These are phyloP conservation scores for Polyrhizophydium stewartii DNA, from an alignment of 371 early-diverging fungal genomes.

Conservation along the genomic window DNA sequence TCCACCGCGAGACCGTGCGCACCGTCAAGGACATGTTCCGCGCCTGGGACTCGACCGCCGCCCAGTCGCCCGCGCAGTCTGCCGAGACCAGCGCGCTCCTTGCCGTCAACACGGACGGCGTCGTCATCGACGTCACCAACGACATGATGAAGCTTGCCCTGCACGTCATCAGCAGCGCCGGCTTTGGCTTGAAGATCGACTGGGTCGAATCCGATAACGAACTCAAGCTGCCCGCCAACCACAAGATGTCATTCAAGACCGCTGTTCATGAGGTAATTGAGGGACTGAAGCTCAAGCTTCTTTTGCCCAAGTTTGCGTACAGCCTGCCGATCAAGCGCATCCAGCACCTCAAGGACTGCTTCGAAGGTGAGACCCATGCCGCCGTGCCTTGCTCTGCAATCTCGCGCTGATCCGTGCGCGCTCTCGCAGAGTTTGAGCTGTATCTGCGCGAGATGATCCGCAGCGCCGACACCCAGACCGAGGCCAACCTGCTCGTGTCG, in stretches of 20 bases:
- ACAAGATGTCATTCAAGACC: slow-evolving; percentile 11
- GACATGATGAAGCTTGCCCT: slow-evolving; percentile 24
- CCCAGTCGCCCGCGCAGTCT: background rate
- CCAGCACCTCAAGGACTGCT: background rate
- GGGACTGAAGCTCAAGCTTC: slow-evolving; percentile 7
- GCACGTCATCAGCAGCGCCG: slow-evolving; percentile 20
- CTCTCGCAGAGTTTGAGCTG: slow-evolving; percentile 7
- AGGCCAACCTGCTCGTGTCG: slow-evolving; percentile 13
- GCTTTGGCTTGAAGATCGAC: slow-evolving; percentile 15
- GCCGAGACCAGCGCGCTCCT: background rate
- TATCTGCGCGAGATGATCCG: slow-evolving; percentile 16
- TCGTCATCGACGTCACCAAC: slow-evolving; percentile 7
- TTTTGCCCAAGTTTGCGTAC: slow-evolving; percentile 13
- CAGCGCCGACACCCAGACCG: slow-evolving; percentile 1
- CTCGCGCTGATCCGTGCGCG: background rate
- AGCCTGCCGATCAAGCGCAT: slow-evolving; percentile 14
- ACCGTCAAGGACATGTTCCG: slow-evolving; percentile 16
- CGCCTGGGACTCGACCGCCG: slow-evolving; percentile 13
- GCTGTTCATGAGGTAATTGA: slow-evolving; percentile 12
- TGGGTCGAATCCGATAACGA: slow-evolving; percentile 10
- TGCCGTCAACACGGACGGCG: background rate
- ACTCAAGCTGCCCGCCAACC: background rate
- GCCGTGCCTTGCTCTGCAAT: background rate
- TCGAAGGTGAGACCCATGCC: slow-evolving; percentile 1
- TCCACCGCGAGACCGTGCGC: slow-evolving; percentile 12